Percentiles rank a stretch among this genome's conserved stretches.
Conservation (phyloP, 1,284 basidiomycete genomes). For the Pulveroboletus sp. region DNA sequence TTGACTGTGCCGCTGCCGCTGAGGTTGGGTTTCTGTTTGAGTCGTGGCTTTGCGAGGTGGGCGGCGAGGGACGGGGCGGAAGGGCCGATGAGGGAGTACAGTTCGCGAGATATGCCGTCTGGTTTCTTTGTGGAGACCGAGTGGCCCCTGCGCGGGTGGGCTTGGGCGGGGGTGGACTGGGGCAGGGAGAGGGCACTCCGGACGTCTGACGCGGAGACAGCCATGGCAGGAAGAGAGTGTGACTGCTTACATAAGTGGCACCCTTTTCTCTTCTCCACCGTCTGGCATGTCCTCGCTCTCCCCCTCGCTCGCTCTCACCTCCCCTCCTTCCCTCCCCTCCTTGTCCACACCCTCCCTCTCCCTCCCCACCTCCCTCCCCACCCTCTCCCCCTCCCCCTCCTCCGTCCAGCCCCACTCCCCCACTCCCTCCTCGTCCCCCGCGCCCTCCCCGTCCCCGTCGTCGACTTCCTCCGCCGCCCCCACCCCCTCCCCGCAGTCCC, state of each 20-base stretch:
- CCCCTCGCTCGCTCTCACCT: background rate
- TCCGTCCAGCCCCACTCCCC: background rate
- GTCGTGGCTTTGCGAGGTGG: conserved; percentile 75
- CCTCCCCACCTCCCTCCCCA: background rate
- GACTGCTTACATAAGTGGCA: conserved; percentile 19
- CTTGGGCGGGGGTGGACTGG: conserved; percentile 6
- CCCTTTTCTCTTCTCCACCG: background rate
- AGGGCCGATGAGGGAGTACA: conserved; percentile 92
- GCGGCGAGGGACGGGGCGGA: conserved; percentile 82
- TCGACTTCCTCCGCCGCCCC: background rate
- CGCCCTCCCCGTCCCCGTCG: background rate
- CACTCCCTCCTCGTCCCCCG: background rate
- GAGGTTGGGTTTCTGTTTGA: conserved; percentile 84
- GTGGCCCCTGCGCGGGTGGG: conserved; percentile 15
- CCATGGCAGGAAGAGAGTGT: conserved; percentile 41
- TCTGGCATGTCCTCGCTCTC: background rate
- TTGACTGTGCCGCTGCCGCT: conserved; percentile 61
- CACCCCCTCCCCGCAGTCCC: background rate
- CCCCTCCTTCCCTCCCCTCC: background rate
- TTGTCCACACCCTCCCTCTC: background rate
- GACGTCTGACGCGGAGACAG: conserved; percentile 76
- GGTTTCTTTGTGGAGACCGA: conserved; percentile 56
- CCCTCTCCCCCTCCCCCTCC: background rate
- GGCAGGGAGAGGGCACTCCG: conserved; percentile 74
- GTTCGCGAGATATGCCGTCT: conserved; percentile 90